Conservation (phyloP, 75 land plant genomes). For the Chamaecyparis obtusa region DNA sequence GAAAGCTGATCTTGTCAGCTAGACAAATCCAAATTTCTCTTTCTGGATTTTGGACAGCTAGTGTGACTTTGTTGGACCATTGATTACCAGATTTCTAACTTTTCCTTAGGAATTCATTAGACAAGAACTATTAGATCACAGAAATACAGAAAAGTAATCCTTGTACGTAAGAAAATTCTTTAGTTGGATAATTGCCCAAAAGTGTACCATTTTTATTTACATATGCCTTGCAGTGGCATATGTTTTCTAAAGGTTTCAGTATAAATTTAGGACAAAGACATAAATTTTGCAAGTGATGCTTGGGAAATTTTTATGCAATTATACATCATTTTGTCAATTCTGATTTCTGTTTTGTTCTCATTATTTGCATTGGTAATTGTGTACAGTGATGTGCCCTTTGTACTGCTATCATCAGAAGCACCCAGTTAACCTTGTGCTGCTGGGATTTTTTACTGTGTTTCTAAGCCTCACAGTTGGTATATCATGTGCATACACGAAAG, state of each 20-base stretch:
- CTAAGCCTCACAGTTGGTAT: slow-evolving; percentile 86
- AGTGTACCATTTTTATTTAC: background rate
- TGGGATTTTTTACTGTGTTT: slow-evolving; percentile 75
- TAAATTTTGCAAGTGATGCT: background rate
- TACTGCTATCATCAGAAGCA: slow-evolving; percentile 82
- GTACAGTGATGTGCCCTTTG: slow-evolving; percentile 80
- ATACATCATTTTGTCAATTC: background rate
- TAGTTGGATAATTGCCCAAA: background rate
- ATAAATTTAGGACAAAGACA: background rate
- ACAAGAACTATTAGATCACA: background rate
- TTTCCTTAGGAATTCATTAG: background rate
- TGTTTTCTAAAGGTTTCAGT: background rate
- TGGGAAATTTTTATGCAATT: background rate
- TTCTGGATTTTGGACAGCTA: background rate
- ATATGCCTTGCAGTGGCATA: background rate
- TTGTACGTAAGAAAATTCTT: background rate
- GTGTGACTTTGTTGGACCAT: background rate
- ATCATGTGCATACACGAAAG: slow-evolving; percentile 84
- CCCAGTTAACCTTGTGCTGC: slow-evolving; percentile 80
- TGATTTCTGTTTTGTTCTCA: background rate
- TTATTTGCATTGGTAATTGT: background rate
- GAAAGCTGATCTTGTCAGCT: background rate
- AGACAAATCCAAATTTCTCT: background rate
- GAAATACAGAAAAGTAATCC: background rate
- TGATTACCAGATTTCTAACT: background rate